Base-by-base conservation (phyloP, 169 alveolate genomes). In the Theileria parva region DNA sequence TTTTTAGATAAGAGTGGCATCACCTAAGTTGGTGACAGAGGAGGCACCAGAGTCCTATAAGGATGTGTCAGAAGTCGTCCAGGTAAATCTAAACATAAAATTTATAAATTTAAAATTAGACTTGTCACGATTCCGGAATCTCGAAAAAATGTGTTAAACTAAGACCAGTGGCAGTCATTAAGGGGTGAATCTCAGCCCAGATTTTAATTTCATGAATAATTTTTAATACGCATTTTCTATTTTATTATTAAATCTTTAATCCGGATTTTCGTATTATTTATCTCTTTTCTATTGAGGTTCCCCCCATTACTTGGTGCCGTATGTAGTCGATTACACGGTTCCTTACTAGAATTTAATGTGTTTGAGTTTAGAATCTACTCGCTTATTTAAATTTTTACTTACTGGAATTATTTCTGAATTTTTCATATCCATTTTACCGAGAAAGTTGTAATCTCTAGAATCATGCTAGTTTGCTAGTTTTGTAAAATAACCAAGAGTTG, bases 21-120 rank as follows among this genome's bases (percentile, higher is more conserved):
- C 96, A 0, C 97, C 97, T 13, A 94, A 93, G 86, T 80, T 94
- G 66, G 84, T 94, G 39, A 90, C 93, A 92, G 97, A 94, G 79
- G 97, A 94, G 76, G 97, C 97, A 5, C 97, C 97, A 0, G 96
- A 92, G 78, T 90, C 96, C 25, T 94, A 94, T 91, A 94, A 94
- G 79, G 95, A 94, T 64, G 96, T 94, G 71, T 78, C 94, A 3
- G 93, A 85, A 17, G 97, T 93, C 13, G 96, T 93, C 32, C 81
- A 86, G 85, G 91, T 85, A 27, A 61, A 64, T 8, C 5, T 0
- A 11, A 17, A n/a, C 19, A 11, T 6, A 4, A 17, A 17, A 5
- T 34, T 1, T 1, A 12, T 23, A 6, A 44, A 6, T 12, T 39
- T 0, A 28, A 9, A 34, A 8, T 34, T 84, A 88, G 59, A 85